A percentile compares a stretch with the other conserved stretches of the same genome.
Conservation (phyloP, 345 rosid species). For the Raphanus sativus region DNA sequence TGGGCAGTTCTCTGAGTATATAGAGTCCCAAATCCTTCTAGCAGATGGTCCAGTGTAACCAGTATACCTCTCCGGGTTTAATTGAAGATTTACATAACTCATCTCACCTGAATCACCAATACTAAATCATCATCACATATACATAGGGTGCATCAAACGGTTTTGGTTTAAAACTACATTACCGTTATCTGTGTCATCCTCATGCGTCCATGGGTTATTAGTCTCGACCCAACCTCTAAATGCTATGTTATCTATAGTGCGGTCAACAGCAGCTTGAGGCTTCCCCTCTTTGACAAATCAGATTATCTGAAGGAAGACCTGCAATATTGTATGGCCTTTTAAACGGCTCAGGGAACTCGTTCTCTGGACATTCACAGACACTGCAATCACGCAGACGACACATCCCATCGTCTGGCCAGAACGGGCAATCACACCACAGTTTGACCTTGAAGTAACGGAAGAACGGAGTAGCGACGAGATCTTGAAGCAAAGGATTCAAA, state of each 20-base stretch:
- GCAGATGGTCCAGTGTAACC: conserved; percentile 91
- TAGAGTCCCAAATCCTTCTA: conserved; percentile 94
- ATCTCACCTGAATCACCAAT: conserved; percentile 58
- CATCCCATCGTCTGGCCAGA: conserved; percentile 98
- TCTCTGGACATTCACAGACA: conserved; percentile 96
- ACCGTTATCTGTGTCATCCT: conserved; percentile 94
- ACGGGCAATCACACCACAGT: conserved; percentile 96
- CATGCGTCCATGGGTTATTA: conserved; percentile 95
- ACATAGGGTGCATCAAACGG: neutral
- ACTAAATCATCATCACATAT: neutral
- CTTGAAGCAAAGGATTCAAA: conserved; percentile 78
- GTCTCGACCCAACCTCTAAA: conserved; percentile 90
- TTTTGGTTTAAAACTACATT: conserved; percentile 8
- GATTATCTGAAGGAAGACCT: conserved; percentile 66
- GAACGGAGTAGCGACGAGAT: conserved; percentile 80
- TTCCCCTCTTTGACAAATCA: conserved; percentile 91
- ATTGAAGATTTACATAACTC: conserved; percentile 88
- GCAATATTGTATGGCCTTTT: conserved; percentile 47
- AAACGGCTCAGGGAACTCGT: conserved; percentile 79
- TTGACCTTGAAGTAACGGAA: conserved; percentile 94
- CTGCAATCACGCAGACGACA: conserved; percentile 94
- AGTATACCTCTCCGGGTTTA: conserved; percentile 87
- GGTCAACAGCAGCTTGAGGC: conserved; percentile 85
- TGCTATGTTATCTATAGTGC: conserved; percentile 71
- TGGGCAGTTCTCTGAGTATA: conserved; percentile 87